A percentile compares a stretch with the other conserved stretches of the same genome.
Conservation (phyloP, 1,284 basidiomycete species). For the Cutaneotrichosporon dermatis region DNA sequence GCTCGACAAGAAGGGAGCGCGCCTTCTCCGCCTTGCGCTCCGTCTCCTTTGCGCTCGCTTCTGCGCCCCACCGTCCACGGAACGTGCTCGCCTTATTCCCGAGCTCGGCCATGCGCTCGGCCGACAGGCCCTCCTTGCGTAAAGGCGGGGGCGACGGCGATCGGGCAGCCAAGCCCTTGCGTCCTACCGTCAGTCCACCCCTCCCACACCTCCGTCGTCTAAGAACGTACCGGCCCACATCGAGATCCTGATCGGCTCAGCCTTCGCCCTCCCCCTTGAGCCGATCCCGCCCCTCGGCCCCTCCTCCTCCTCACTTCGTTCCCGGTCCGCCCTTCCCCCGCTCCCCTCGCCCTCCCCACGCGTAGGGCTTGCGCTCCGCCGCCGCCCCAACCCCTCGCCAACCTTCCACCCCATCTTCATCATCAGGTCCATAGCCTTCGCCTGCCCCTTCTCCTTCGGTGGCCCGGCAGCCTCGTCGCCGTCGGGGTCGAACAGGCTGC, state of each 20-base stretch:
- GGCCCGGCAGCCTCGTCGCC: background rate
- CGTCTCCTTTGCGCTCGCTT: conserved; percentile 29
- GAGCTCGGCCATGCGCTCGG: conserved; percentile 27
- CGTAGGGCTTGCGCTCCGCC: conserved; percentile 20
- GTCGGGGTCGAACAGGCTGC: conserved; percentile 32
- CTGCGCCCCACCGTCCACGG: conserved; percentile 30
- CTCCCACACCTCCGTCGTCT: background rate
- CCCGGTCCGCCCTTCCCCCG: background rate
- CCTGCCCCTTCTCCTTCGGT: conserved; percentile 16
- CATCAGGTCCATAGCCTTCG: conserved; percentile 47
- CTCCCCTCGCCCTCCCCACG: conserved; percentile 12
- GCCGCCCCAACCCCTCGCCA: conserved; percentile 43
- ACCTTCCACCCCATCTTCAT: conserved; percentile 50
- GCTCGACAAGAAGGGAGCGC: conserved; percentile 33
- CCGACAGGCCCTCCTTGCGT: conserved; percentile 18
- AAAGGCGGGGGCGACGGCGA: conserved; percentile 39
- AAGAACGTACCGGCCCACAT: conserved; percentile 34
- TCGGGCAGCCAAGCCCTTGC: conserved; percentile 38
- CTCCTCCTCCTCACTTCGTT: background rate
- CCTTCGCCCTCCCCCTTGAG: conserved; percentile 14
- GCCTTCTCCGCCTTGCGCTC: conserved; percentile 38
- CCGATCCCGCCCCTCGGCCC: conserved; percentile 10
- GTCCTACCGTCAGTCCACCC: conserved; percentile 12
- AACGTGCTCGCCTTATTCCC: conserved; percentile 36
- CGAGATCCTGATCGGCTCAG: conserved; percentile 33